These are phyloP conservation scores for Penicillium sp. DNA, from an alignment of 2,329 filamentous ascomycete species.

Conservation along the genomic window DNA sequence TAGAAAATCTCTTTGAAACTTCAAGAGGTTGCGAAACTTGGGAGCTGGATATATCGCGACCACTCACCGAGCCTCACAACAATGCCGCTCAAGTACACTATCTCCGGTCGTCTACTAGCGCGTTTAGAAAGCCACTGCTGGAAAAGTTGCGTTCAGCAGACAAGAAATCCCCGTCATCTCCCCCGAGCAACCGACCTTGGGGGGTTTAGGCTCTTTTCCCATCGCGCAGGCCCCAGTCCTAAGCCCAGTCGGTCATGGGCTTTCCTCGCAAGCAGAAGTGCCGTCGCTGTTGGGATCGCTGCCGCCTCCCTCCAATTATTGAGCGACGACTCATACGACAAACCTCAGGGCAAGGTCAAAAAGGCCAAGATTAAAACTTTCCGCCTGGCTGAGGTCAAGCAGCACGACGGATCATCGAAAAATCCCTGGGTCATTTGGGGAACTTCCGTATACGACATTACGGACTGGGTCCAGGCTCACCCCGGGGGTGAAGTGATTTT, in stretches of 20 bases:
- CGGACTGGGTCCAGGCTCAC: slow-evolving; percentile 67
- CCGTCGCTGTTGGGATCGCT: background rate
- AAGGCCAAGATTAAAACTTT: background rate
- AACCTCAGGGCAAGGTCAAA: background rate
- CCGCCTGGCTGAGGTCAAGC: slow-evolving; percentile 24
- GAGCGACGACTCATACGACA: background rate
- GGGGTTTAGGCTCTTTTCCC: background rate
- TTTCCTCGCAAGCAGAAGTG: slow-evolving; percentile 3
- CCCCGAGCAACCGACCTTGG: background rate
- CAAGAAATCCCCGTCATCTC: background rate
- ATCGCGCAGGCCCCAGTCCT: background rate
- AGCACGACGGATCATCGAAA: slow-evolving; percentile 37
- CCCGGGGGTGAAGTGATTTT: slow-evolving; percentile 71
- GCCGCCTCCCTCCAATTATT: slow-evolving; percentile 2
- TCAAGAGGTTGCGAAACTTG: background rate
- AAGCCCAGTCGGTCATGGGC: slow-evolving; percentile 1
- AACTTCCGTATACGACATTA: slow-evolving; percentile 71
- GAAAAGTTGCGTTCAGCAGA: background rate
- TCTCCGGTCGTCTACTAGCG: background rate
- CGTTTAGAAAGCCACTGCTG: background rate
- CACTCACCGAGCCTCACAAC: background rate
- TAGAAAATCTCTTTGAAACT: background rate
- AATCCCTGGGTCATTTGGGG: slow-evolving; percentile 66
- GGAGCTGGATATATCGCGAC: background rate
- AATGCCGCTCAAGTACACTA: slow-evolving; percentile 2